Percentiles rank a stretch among this genome's conserved stretches.
Evolutionary conservation across 2,329 filamentous ascomycete species (phyloP).

Genomic region (Venturia effusa): DNA sequence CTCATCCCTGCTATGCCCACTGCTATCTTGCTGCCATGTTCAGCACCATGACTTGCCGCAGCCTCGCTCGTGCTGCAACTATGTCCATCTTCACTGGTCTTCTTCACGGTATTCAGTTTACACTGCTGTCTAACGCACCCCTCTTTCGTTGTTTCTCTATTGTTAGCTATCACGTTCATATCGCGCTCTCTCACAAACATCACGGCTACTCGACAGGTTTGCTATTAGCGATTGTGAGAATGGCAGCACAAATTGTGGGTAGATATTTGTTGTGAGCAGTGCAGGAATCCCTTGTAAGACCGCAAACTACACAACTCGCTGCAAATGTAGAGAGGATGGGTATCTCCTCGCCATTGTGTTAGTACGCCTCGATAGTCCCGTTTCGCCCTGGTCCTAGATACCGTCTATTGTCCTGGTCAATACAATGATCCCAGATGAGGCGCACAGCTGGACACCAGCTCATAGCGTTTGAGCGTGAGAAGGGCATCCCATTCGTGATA

Average conservation of each 20-base stretch:
- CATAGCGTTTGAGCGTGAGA: too few species aligned
- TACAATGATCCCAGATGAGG: too few species aligned
- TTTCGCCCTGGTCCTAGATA: too few species aligned
- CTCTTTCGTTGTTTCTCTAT: not conserved
- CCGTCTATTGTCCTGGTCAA: too few species aligned
- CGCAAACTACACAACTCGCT: too few species aligned
- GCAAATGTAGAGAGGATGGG: too few species aligned
- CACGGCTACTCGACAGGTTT: not conserved
- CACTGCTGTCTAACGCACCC: not conserved
- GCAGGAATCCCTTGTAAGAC: too few species aligned
- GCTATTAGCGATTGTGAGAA: not conserved
- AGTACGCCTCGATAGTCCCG: too few species aligned
- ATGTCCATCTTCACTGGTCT: not conserved
- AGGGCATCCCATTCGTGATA: too few species aligned
- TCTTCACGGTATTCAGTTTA: not conserved
- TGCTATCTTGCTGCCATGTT: not conserved
- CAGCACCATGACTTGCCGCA: not conserved
- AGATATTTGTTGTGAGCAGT: too few species aligned
- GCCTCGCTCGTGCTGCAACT: not conserved
- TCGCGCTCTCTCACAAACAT: not conserved
- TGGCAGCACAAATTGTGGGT: constrained; percentile 3
- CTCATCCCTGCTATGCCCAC: not conserved
- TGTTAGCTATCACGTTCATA: not conserved
- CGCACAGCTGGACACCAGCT: too few species aligned
- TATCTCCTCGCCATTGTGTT: too few species aligned